These are phyloP conservation scores for Sanghuangporus weigelae DNA, from an alignment of 1,284 basidiomycete genomes.

Conservation along the genomic window DNA sequence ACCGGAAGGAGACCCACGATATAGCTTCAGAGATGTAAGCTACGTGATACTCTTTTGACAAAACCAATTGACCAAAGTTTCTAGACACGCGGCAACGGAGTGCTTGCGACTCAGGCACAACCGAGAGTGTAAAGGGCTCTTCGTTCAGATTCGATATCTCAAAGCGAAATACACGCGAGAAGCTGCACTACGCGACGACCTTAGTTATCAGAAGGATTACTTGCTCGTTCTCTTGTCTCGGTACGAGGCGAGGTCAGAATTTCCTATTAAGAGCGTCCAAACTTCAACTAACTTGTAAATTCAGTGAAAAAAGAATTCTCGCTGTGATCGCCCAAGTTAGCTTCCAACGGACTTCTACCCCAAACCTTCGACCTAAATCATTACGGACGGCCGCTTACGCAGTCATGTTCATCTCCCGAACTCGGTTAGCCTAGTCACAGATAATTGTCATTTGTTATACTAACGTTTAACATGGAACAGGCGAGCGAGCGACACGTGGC, in stretches of 20 bases:
- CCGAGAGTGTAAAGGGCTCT: constrained; percentile 81
- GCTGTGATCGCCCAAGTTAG: constrained; percentile 77
- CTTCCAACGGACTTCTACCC: constrained; percentile 42
- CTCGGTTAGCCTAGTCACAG: constrained; percentile 44
- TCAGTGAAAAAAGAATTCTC: constrained; percentile 73
- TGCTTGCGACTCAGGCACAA: constrained; percentile 66
- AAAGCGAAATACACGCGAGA: constrained; percentile 91
- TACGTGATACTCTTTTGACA: background rate
- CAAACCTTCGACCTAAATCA: constrained; percentile 34
- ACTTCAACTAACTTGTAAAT: constrained; percentile 8
- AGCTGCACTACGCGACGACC: constrained; percentile 70
- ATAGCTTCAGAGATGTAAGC: background rate
- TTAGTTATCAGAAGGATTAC: constrained; percentile 87
- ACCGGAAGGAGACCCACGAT: constrained; percentile 2
- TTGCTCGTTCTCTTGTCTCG: constrained; percentile 56
- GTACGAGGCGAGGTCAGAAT: constrained; percentile 68
- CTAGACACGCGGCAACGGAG: constrained; percentile 50
- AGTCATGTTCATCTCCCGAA: constrained; percentile 61
- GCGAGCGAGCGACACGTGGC: constrained; percentile 55
- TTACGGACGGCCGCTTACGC: constrained; percentile 57
- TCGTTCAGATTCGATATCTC: constrained; percentile 87
- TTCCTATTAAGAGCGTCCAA: background rate
- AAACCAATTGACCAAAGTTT: background rate
- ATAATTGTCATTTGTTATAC: constrained; percentile 11
- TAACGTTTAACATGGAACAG: constrained; percentile 30